phyloP scores from a whole-genome alignment of 108 stramenopile species.

The Pseudonitzschia pungens region DNA sequence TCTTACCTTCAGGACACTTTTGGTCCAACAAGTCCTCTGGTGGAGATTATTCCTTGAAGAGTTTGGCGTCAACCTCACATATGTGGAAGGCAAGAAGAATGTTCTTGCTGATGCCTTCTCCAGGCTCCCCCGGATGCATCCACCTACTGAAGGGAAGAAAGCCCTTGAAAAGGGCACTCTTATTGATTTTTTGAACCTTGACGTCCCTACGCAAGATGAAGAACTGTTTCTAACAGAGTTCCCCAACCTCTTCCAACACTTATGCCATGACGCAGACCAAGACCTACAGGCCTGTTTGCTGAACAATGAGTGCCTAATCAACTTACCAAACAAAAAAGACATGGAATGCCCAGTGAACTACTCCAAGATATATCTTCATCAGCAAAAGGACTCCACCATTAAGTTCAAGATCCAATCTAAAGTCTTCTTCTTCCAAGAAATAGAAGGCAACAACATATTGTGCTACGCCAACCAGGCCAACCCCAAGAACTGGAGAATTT shows the following conservation, averaged over 20 bases:
- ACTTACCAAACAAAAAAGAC: conserved; percentile 16
- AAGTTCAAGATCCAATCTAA: too few relatives aligned
- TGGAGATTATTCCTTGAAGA: not conserved
- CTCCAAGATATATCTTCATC: conserved; percentile 1
- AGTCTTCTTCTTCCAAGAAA: not conserved
- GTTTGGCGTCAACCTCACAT: not conserved
- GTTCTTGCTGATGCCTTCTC: not conserved
- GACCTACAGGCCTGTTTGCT: too few relatives aligned
- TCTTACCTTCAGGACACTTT: not conserved
- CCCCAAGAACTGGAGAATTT: too few relatives aligned
- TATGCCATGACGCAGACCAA: conserved; percentile 2
- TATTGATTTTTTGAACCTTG: not conserved
- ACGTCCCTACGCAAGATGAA: not conserved
- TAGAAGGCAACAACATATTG: too few relatives aligned
- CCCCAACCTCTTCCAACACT: not conserved
- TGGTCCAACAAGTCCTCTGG: not conserved
- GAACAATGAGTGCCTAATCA: conserved; percentile 12
- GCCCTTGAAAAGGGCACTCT: too few relatives aligned
- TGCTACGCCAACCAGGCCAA: too few relatives aligned
- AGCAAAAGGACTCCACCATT: conserved; percentile 25
- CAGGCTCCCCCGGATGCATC: not conserved
- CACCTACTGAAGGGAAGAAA: not conserved
- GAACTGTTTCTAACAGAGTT: not conserved
- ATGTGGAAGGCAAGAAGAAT: not conserved
- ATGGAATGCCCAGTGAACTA: conserved; percentile 15